Conservation (phyloP, 2,329 filamentous ascomycete species). For the Diaporthe ilicicola region DNA sequence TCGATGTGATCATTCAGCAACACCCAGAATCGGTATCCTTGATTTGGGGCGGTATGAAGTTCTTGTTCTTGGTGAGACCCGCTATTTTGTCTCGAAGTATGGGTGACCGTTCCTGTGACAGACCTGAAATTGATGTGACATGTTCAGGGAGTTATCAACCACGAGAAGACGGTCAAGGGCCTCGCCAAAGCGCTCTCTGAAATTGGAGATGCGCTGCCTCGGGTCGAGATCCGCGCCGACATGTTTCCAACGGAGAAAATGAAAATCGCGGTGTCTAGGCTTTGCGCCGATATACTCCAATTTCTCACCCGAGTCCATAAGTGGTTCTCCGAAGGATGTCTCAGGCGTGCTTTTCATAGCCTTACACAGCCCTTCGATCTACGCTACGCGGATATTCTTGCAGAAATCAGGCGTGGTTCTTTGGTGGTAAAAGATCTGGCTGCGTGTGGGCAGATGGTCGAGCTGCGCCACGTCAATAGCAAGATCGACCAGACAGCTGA, state of each 20-base stretch:
- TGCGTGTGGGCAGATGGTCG: neutral
- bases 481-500: neutral
- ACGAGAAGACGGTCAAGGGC: slow-evolving; percentile 20
- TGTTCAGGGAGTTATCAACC: neutral
- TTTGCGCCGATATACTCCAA: slow-evolving; percentile 34
- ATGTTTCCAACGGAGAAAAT: slow-evolving; percentile 36
- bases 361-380: slow-evolving; percentile 35
- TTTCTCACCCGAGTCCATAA: slow-evolving; percentile 35
- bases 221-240: slow-evolving; percentile 25
- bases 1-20: slow-evolving; percentile 38
- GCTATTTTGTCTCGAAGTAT: neutral
- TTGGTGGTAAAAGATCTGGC: neutral
- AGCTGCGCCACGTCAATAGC: neutral
- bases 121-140: neutral
- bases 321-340: slow-evolving; percentile 36
- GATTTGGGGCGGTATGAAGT: slow-evolving; percentile 39
- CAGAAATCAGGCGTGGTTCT: slow-evolving; percentile 25
- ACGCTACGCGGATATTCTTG: slow-evolving; percentile 33
- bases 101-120: neutral
- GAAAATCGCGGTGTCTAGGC: slow-evolving; percentile 30
- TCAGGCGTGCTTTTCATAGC: slow-evolving; percentile 31
- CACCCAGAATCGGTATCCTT: slow-evolving; percentile 38
- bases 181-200: slow-evolving; percentile 34
- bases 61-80: slow-evolving; percentile 36
- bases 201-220: slow-evolving; percentile 35